Evolutionary conservation across 202 grass and related monocot species (phyloP).

Genomic region (Hordeum pubiflorum): DNA sequence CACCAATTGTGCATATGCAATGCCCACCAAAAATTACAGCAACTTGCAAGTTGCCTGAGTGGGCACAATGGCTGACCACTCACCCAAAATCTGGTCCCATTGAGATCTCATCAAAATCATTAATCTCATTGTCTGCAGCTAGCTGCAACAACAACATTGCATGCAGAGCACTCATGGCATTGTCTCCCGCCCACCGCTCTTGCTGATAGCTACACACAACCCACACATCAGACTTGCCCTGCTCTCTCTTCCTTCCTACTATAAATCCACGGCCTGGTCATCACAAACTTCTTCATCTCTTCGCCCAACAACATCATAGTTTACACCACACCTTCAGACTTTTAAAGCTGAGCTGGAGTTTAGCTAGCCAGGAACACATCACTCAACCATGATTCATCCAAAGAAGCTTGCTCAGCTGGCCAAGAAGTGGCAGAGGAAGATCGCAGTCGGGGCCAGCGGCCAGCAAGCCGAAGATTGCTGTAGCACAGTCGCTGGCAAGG

Average conservation of each 20-base stretch:
- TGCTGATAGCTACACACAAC: neutral
- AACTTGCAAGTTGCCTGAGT: neutral
- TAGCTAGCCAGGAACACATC: neutral
- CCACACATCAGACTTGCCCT: neutral
- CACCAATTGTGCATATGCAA: neutral
- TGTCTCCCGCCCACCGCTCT: constrained; percentile 16
- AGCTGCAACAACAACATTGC: neutral
- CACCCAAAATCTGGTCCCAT: neutral
- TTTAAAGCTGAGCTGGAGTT: neutral
- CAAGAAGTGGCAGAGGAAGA: constrained; percentile 47
- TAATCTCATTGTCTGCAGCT: neutral
- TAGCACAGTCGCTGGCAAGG: neutral
- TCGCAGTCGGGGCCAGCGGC: neutral
- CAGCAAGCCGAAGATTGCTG: neutral
- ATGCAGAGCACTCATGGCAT: constrained; percentile 7
- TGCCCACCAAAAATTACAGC: neutral
- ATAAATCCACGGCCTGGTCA: constrained; percentile 23
- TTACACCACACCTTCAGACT: neutral
- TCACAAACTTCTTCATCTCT: neutral
- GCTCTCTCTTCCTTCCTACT: constrained; percentile 15
- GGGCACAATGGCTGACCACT: neutral
- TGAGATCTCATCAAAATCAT: neutral
- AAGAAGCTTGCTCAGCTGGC: constrained; percentile 33
- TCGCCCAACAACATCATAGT: neutral
- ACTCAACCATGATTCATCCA: constrained; percentile 21